Conservation (phyloP, 23 red algal species). For the Chondrus crispus region DNA sequence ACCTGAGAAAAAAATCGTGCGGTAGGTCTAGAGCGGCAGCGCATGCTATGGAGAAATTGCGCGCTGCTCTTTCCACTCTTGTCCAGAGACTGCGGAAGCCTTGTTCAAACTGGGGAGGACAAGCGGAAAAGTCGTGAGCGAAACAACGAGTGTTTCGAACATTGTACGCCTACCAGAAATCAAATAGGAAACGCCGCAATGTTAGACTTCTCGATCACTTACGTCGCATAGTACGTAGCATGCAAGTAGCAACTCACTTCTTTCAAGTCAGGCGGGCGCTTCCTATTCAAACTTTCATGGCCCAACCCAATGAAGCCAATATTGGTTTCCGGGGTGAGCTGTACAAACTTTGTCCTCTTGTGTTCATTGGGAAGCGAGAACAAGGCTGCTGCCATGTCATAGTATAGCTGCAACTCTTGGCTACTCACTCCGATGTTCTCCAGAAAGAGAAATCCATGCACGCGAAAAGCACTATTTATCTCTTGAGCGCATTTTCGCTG, state of each 20-base stretch:
- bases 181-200: neutral
- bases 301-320: neutral
- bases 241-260: neutral
- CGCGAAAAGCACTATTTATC: neutral
- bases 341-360: neutral
- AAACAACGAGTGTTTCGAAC: neutral
- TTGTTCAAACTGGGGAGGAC: neutral
- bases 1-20: neutral
- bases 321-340: neutral
- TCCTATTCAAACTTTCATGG: neutral
- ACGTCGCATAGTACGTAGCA: no score
- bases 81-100: neutral
- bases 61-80: neutral
- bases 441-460: constrained; percentile 16
- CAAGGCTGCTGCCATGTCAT: neutral
- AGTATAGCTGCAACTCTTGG: neutral
- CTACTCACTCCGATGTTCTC: neutral
- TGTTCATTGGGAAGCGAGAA: neutral
- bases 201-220: neutral
- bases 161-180: constrained; percentile 21
- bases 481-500: neutral
- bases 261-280: constrained; percentile 1
- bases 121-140: neutral
- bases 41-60: neutral
- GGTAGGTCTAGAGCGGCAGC: constrained; percentile 20